Conservation (phyloP, 148 eudicot species). For the Gaultheria prostrata region DNA sequence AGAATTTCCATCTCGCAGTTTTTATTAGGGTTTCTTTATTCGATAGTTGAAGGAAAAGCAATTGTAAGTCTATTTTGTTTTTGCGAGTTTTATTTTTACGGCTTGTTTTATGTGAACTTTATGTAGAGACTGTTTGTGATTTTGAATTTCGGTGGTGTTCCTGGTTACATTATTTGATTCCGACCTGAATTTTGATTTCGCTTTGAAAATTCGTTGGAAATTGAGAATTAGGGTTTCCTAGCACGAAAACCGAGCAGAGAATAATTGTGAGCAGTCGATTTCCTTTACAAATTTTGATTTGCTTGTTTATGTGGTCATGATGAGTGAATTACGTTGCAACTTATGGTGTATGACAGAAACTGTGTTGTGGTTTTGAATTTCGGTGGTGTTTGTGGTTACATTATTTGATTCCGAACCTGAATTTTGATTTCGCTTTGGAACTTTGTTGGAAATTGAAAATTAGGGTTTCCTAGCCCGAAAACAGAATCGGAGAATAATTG, state of each 20-base stretch:
- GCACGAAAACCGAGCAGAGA: background rate
- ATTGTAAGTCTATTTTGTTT: background rate
- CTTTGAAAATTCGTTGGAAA: background rate
- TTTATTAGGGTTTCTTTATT: background rate
- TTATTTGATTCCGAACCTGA: background rate
- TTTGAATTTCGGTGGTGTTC: background rate
- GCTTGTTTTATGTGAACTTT: background rate
- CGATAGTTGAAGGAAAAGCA: background rate
- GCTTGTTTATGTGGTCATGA: background rate
- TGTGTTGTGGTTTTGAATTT: background rate
- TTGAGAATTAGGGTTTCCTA: background rate
- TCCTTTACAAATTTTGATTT: background rate
- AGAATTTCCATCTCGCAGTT: background rate
- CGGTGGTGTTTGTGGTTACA: background rate
- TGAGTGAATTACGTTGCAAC: background rate
- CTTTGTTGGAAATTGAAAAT: background rate
- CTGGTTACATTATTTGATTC: background rate
- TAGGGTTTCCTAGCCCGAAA: background rate
- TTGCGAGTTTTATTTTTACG: background rate
- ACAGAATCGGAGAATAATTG: background rate
- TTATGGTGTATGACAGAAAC: background rate
- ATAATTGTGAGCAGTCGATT: background rate
- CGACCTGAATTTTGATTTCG: background rate
- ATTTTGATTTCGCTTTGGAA: background rate
- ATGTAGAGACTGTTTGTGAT: background rate